Evolutionary conservation across 352 stramenopile genomes (phyloP), one percentile per base, ranked within the genome.

Genomic region (Phytophthora kernoviae): DNA sequence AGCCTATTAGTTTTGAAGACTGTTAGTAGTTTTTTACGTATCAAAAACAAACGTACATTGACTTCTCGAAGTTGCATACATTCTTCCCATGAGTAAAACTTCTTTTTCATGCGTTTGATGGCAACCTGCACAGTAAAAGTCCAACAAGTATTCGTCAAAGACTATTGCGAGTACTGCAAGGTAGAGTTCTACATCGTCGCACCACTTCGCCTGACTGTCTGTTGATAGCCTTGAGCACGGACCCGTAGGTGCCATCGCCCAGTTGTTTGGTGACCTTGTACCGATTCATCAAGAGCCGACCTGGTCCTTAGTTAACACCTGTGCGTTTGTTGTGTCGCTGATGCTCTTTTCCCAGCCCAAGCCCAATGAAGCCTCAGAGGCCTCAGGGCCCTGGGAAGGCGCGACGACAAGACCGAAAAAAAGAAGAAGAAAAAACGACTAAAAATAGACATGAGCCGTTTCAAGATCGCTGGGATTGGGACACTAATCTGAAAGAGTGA

Each of bases 81-180:
- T 58, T 99, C 95, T 68, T 99, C 90, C 87, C 87, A 97, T 49
- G 82, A 97, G 70, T 96, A 96, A 73, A 98, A 98, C 59, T 98
- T 97, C 79, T 98, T 98, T n/a, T 98, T 98, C 91, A 99, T 98
- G 65, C 97, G 98, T 70, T 99, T 98, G 46, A 99, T 87, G 2
- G 96, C 96, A 12, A 98, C 92, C 83, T 97, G 57, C 39, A 42
- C 17, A 18, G 2, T 6, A 3, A 21, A 11, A 47, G 14, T 22
- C 8, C 18, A 46, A 26, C 0, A 41, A 41, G 30, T 8, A 21
- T 37, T 37, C n/a, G n/a, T n/a, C n/a, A n/a, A n/a, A 37, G 32
- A 7, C 7, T 7, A 14, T 12, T 37, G 32, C 7, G 8, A 37
- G 32, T 37, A 37, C 12, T 14, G 32, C 32, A 7, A 40, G 33